A percentile compares a stretch with the other conserved stretches of the same genome.
Evolutionary conservation across 108 stramenopile genomes (phyloP).

Genomic region (Mediolabrus comicus): DNA sequence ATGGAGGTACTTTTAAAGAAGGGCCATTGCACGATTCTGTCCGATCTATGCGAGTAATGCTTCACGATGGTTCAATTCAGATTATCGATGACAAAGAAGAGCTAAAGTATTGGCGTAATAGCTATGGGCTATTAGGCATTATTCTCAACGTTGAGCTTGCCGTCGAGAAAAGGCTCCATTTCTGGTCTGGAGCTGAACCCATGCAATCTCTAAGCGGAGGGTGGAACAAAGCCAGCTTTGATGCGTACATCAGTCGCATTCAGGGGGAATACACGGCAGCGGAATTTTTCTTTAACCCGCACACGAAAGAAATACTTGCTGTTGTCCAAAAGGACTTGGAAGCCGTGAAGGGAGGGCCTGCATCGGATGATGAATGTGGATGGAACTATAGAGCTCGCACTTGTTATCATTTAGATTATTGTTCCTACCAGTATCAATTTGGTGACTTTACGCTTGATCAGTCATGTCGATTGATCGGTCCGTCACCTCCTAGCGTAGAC

Average conservation of each 20-base stretch:
- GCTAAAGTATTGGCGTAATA: neutral
- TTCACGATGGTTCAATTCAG: neutral
- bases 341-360: neutral
- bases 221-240: neutral
- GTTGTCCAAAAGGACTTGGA: neutral
- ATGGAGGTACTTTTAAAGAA: neutral
- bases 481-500: neutral
- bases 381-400: neutral
- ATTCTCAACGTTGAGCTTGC: neutral
- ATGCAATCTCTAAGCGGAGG: neutral
- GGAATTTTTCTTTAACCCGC: neutral
- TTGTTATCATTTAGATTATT: neutral
- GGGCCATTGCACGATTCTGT: neutral
- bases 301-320: neutral
- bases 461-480: neutral
- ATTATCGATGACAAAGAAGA: neutral
- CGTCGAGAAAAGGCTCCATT: neutral
- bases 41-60: neutral
- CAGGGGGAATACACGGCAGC: neutral
- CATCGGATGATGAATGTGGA: neutral
- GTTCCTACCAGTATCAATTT: neutral
- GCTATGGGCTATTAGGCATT: neutral
- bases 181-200: neutral
- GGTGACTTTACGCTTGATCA: neutral
- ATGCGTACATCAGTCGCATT: neutral